Evolutionary conservation across 2,329 filamentous ascomycete genomes (phyloP).

Genomic region (Beauveria pseudobassiana): DNA sequence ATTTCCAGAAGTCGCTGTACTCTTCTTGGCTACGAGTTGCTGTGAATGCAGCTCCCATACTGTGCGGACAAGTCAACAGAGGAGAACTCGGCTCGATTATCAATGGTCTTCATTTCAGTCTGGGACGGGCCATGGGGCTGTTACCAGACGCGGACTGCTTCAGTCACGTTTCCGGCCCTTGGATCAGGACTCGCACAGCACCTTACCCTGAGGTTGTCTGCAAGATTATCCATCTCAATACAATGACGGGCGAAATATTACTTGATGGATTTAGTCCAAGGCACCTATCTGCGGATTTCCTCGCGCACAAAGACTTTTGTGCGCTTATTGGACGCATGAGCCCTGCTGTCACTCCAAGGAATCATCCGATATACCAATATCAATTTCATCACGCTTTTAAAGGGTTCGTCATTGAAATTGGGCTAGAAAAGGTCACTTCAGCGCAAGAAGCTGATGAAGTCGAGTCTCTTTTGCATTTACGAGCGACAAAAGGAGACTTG

Average conservation of each 20-base stretch:
- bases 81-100: accelerated
- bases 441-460: accelerated
- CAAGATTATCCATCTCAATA: constrained; percentile 12
- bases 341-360: neutral
- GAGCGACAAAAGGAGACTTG: neutral
- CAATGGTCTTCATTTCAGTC: accelerated
- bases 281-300: neutral
- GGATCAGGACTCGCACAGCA: neutral
- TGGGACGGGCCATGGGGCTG: neutral
- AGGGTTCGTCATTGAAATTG: neutral
- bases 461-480: neutral
- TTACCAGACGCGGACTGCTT: neutral
- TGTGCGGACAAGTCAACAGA: neutral
- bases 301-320: neutral
- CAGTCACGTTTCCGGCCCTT: neutral
- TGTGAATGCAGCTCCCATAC: neutral
- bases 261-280: neutral
- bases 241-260: neutral
- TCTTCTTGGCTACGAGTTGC: neutral
- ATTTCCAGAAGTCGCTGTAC: neutral
- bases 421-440: neutral
- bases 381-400: neutral
- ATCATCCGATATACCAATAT: neutral
- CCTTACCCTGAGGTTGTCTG: accelerated
- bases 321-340: neutral